These are phyloP conservation scores for Hericium erinaceus DNA, from an alignment of 768 basidiomycete species.

Conservation along the genomic window DNA sequence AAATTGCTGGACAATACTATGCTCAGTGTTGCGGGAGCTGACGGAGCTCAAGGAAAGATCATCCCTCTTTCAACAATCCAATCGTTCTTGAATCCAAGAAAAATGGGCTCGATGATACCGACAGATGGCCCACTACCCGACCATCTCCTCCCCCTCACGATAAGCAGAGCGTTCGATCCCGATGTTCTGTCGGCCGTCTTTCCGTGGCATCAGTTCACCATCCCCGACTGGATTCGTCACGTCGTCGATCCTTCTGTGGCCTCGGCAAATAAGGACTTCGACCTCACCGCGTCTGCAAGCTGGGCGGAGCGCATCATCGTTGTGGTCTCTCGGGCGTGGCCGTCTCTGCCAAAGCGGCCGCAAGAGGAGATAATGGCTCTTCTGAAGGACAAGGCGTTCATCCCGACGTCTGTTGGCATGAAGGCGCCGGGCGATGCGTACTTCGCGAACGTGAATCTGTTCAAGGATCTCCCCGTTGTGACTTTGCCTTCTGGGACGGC, in stretches of 20 bases:
- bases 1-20: conserved; percentile 69
- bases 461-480: conserved; percentile 82
- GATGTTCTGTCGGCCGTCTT: conserved; percentile 46
- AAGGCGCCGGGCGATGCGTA: conserved; percentile 66
- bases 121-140: conserved; percentile 67
- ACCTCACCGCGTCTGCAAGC: conserved; percentile 51
- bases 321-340: conserved; percentile 65
- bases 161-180: conserved; percentile 52
- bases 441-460: conserved; percentile 79
- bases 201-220: conserved; percentile 69
- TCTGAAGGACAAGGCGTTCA: conserved; percentile 34
- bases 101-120: conserved; percentile 49
- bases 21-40: conserved; percentile 30
- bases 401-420: conserved; percentile 58
- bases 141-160: conserved; percentile 55
- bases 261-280: conserved; percentile 37
- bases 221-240: conserved; percentile 69
- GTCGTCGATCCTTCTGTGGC: conserved; percentile 40
- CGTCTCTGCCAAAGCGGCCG: conserved; percentile 40
- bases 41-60: conserved; percentile 37
- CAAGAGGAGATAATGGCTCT: conserved; percentile 33
- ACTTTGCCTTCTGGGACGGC: conserved; percentile 51
- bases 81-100: conserved; percentile 61
- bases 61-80: conserved; percentile 61
- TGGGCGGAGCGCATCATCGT: conserved; percentile 79